Base-by-base conservation (phyloP, 2,329 filamentous ascomycete species). In the Arthrinium phaeospermum region DNA sequence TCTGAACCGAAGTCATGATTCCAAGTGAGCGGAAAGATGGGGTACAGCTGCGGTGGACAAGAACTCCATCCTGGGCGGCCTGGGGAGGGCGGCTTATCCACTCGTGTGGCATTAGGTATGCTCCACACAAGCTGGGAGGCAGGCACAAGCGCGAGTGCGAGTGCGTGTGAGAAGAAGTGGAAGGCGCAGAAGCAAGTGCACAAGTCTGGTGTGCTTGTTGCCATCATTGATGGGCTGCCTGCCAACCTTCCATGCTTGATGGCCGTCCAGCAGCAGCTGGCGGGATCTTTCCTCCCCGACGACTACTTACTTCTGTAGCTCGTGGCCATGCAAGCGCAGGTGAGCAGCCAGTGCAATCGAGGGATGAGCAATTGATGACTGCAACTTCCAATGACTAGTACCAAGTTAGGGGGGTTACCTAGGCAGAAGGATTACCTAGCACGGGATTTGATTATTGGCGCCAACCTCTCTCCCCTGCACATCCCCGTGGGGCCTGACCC, bases 71-170 rank as follows among this genome's bases (percentile, higher is more conserved):
- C 57, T 64, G 57, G 57, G 27, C 27, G 27, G 27, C 27, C 27
- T 30, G 27, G 27, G 27, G 27, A 30, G 57, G 57, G 41, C 34
- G 22, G 30, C 57, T 64, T 64, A 34, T 24, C 57, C 57, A 64
- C 57, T 41, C 57, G 30, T n/a, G 34, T 64, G 10, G 34, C 57
- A 41, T 30, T 30, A 30, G 27, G 27, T 19, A n/a, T 34, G 30
- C 57, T 64, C 57, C 57, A 64, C 57, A 64, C 57, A n/a, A 64
- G 34, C 27, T 34, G 51, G 51, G 27, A 57, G 53, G 30, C n/a
- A 51, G 7, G 49, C 10, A n/a, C n/a, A 27, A 14, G n/a, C 13
- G 47, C 14, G 27, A 22, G 30, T 27, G 24, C 4, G n/a, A 2
- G 27, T 30, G 27, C 27, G 27, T 30, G 27, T 30, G 27, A 2